Evolutionary conservation across 768 basidiomycete genomes (phyloP).

Genomic region (Sporobolomyces pararoseus): DNA sequence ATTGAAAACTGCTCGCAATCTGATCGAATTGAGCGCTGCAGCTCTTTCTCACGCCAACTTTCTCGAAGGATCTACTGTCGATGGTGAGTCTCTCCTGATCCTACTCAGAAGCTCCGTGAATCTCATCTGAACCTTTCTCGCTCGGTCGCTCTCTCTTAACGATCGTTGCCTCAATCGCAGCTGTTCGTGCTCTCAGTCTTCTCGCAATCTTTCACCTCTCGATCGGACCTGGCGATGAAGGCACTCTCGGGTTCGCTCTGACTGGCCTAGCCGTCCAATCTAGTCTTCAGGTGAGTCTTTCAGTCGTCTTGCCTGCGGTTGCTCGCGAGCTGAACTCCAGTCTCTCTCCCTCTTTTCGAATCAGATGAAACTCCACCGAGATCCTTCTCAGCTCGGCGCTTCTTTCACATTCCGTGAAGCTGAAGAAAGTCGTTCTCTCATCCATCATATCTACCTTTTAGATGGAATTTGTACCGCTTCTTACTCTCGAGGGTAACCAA

Average conservation of each 20-base stretch:
- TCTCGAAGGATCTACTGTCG: neutral
- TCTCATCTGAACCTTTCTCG: neutral
- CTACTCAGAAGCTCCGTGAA: neutral
- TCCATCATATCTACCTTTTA: slow-evolving; percentile 6
- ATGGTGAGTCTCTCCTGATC: neutral
- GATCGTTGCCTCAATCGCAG: neutral
- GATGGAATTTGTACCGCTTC: slow-evolving; percentile 9
- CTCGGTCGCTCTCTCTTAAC: too few relatives aligned
- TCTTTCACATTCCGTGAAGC: neutral
- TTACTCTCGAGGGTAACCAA: neutral
- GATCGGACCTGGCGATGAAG: slow-evolving; percentile 11
- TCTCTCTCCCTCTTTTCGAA: neutral
- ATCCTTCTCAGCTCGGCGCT: neutral
- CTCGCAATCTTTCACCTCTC: slow-evolving; percentile 9
- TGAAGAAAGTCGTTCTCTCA: neutral
- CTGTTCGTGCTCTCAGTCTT: slow-evolving; percentile 5
- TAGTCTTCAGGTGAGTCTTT: slow-evolving; percentile 1
- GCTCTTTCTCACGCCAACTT: slow-evolving; percentile 1
- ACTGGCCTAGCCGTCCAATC: slow-evolving; percentile 1
- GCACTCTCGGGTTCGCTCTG: neutral
- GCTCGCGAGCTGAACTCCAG: too few relatives aligned
- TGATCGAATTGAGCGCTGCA: neutral
- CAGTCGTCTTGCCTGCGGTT: neutral
- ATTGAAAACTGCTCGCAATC: neutral
- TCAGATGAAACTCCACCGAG: slow-evolving; percentile 4